Evolutionary conservation across 2,329 filamentous ascomycete genomes (phyloP).

Genomic region (Diaporthe aspalathi): DNA sequence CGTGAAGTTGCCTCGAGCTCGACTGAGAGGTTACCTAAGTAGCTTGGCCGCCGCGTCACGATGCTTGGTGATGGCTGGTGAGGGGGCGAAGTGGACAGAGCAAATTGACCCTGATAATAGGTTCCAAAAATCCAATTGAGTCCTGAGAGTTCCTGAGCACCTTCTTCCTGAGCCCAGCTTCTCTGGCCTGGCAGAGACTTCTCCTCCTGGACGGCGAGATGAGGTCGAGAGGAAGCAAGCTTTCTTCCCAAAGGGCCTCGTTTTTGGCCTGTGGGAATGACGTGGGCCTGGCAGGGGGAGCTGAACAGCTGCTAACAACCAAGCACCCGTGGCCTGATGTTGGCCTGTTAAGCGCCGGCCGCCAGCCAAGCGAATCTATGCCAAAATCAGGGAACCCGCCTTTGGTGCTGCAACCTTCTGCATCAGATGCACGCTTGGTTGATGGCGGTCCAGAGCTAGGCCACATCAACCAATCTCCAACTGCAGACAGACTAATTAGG

Average conservation of each 20-base stretch:
- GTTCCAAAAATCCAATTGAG: conserved; percentile 14
- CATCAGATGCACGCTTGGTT: conserved; percentile 8
- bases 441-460: neutral
- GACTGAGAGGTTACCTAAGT: too few relatives aligned
- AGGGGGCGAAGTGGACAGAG: neutral
- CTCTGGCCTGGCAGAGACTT: conserved; percentile 5
- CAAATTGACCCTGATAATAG: neutral
- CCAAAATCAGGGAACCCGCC: conserved; percentile 29
- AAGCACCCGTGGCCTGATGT: neutral
- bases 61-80: neutral
- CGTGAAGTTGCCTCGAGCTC: conserved; percentile 12
- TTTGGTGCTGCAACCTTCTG: conserved; percentile 15
- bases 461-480: neutral
- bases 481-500: too few relatives aligned
- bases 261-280: conserved; percentile 24
- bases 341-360: conserved; percentile 22
- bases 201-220: neutral
- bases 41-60: conserved; percentile 5
- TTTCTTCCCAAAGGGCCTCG: conserved; percentile 27
- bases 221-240: conserved; percentile 12
- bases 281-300: conserved; percentile 23
- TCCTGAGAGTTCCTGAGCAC: conserved; percentile 4
- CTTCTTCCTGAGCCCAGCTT: neutral
- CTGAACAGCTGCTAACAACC: conserved; percentile 1
- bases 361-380: conserved; percentile 15